phyloP scores from a whole-genome alignment of 179 eudicot species.

The Kewa caespitosa region DNA sequence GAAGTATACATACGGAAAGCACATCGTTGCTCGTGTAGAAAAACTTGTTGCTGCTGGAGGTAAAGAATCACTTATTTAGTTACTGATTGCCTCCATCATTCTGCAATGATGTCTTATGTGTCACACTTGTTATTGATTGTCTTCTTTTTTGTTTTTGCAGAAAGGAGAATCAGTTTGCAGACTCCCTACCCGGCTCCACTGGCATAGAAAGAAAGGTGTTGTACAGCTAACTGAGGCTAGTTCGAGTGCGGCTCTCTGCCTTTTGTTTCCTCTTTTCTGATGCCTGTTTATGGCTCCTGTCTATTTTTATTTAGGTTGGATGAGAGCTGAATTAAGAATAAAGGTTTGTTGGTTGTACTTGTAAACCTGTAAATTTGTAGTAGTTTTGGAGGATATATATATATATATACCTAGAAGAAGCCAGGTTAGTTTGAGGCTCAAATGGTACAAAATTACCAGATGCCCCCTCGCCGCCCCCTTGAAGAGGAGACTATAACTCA shows the following conservation, averaged over 20 bases:
- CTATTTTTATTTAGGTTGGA: constrained; percentile 40
- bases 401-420: constrained; percentile 62
- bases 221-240: constrained; percentile 79
- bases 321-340: constrained; percentile 45
- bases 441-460: constrained; percentile 41
- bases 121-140: not conserved
- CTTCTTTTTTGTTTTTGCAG: constrained; percentile 33
- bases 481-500: not conserved
- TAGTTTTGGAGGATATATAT: constrained; percentile 47
- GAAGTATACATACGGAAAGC: constrained; percentile 97
- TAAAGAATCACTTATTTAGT: constrained; percentile 25
- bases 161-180: constrained; percentile 70
- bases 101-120: not conserved
- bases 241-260: constrained; percentile 36
- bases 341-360: constrained; percentile 51
- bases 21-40: constrained; percentile 97
- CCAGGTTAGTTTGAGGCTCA: constrained; percentile 61
- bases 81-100: not conserved
- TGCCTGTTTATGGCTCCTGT: constrained; percentile 34
- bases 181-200: constrained; percentile 45
- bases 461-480: constrained; percentile 21
- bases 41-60: constrained; percentile 99
- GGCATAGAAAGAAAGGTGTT: constrained; percentile 43
- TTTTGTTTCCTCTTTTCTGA: constrained; percentile 21
- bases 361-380: constrained; percentile 48